phyloP scores from a whole-genome alignment of 495 filamentous ascomycete genomes.

The Penicillium paradoxum region DNA sequence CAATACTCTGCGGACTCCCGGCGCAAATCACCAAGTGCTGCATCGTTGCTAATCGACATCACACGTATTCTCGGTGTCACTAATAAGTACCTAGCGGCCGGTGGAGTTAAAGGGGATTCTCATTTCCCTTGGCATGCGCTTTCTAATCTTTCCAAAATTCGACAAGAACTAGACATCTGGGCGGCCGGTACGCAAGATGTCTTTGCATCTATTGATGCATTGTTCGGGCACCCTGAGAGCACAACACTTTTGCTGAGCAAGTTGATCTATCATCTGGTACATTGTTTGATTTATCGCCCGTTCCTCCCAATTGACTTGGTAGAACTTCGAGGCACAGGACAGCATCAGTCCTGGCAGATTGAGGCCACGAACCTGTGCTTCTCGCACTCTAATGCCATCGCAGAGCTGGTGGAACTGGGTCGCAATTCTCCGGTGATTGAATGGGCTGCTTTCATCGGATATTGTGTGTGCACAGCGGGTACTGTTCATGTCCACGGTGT shows the following conservation, averaged over 20 bases:
- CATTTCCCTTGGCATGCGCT: constrained; percentile 86
- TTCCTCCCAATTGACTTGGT: constrained; percentile 79
- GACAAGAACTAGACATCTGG: constrained; percentile 80
- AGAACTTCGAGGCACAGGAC: constrained; percentile 69
- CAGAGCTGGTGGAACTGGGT: constrained; percentile 74
- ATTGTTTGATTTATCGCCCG: constrained; percentile 78
- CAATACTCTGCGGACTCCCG: constrained; percentile 61
- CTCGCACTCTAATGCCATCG: constrained; percentile 79
- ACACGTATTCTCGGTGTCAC: constrained; percentile 76
- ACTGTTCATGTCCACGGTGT: constrained; percentile 82
- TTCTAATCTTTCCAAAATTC: constrained; percentile 78
- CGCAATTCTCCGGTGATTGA: constrained; percentile 60
- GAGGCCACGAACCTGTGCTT: constrained; percentile 84
- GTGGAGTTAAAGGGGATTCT: constrained; percentile 81
- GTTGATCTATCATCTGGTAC: constrained; percentile 76
- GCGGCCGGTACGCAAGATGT: constrained; percentile 74
- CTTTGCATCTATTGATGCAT: constrained; percentile 65
- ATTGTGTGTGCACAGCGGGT: constrained; percentile 75
- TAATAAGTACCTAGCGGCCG: constrained; percentile 75
- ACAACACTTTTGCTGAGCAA: constrained; percentile 76
- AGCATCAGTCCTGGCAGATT: constrained; percentile 88
- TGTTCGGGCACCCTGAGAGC: constrained; percentile 73
- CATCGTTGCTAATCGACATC: constrained; percentile 74
- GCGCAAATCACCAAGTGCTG: constrained; percentile 63
- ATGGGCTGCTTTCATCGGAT: constrained; percentile 78